Conservation (phyloP, 2,329 filamentous ascomycete species). For the Alternaria triticimaculans region DNA sequence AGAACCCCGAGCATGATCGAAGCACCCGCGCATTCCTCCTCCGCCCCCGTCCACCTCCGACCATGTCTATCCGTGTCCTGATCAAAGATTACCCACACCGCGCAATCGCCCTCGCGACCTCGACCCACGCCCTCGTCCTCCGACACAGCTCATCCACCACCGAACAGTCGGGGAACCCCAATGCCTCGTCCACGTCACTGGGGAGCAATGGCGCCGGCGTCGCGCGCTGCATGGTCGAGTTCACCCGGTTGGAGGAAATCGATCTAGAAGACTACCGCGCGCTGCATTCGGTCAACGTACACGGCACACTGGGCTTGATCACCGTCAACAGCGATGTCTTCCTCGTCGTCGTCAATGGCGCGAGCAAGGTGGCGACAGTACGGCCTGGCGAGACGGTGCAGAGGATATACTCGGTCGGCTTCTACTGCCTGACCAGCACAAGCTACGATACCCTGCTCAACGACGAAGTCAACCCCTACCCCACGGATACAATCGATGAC, state of each 20-base stretch:
- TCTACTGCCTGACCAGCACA: constrained; percentile 86
- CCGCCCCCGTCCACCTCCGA: constrained; percentile 23
- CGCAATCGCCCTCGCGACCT: constrained; percentile 83
- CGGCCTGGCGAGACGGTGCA: constrained; percentile 89
- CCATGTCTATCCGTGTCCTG: constrained; percentile 71
- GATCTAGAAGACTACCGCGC: constrained; percentile 79
- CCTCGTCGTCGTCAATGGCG: constrained; percentile 84
- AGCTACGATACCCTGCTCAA: constrained; percentile 81
- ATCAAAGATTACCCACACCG: constrained; percentile 87
- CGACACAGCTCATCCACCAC: constrained; percentile 74
- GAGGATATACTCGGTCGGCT: constrained; percentile 84
- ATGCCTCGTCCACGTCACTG: constrained; percentile 64
- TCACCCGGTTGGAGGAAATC: constrained; percentile 68
- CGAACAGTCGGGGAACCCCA: constrained; percentile 58
- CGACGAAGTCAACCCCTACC: constrained; percentile 63
- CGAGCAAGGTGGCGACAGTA: constrained; percentile 78
- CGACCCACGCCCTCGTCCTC: constrained; percentile 82
- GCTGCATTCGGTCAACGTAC: constrained; percentile 74
- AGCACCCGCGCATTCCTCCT: constrained; percentile 7
- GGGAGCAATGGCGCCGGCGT: constrained; percentile 47
- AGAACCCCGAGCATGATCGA: constrained; percentile 31
- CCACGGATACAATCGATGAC: constrained; percentile 59
- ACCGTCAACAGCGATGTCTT: constrained; percentile 86
- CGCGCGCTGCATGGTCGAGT: constrained; percentile 85
- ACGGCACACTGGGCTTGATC: constrained; percentile 88